phyloP scores from a whole-genome alignment of 139 green algal genomes.

The Bryopsis sp. region DNA sequence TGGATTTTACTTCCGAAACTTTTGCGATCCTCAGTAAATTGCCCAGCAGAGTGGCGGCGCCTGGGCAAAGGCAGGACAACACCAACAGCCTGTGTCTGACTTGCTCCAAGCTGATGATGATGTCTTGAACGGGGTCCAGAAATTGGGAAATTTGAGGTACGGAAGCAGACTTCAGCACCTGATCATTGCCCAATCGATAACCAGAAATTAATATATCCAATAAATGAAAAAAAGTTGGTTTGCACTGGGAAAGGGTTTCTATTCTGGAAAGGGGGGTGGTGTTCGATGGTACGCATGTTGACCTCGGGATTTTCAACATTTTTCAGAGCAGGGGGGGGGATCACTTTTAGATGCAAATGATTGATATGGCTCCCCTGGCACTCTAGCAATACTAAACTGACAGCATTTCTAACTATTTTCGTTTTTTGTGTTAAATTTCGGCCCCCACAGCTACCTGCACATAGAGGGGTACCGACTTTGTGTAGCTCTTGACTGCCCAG shows the following conservation, averaged over 20 bases:
- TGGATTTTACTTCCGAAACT: conserved; percentile 24
- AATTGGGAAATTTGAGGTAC: conserved; percentile 56
- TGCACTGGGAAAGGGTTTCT: no score
- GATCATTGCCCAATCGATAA: no score
- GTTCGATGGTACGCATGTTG: no score
- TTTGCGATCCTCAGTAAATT: conserved; percentile 51
- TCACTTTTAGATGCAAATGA: no score
- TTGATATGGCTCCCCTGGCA: no score
- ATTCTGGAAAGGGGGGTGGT: no score
- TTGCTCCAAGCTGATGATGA: conserved; percentile 56
- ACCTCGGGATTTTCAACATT: no score
- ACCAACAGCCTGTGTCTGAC: conserved; percentile 61
- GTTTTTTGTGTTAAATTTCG: neutral
- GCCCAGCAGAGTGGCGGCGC: conserved; percentile 62
- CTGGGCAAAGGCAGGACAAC: conserved; percentile 55
- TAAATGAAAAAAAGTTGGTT: no score
- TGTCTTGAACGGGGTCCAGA: conserved; percentile 54
- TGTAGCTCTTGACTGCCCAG: conserved; percentile 74
- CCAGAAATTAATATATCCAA: no score
- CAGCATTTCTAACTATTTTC: no score
- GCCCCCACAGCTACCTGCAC: conserved; percentile 38
- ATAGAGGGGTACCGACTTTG: conserved; percentile 64
- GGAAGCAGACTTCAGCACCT: conserved; percentile 43
- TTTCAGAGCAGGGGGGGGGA: no score
- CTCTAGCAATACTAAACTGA: no score